phyloP scores from a whole-genome alignment of 495 filamentous ascomycete species.

The Opeltia flavorubescens region DNA sequence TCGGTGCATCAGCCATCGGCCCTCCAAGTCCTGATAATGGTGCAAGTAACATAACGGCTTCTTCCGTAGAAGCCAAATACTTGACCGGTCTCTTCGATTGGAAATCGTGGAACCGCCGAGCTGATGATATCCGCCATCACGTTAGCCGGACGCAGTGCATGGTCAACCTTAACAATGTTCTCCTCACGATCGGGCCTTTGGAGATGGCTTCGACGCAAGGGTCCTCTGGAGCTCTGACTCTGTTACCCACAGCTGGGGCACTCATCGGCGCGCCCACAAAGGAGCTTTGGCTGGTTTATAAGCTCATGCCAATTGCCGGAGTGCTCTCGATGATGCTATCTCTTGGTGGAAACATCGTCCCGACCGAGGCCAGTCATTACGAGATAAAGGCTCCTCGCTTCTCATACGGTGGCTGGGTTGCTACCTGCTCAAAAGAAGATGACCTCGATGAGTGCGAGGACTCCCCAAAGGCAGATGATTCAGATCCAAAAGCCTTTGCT shows the following conservation, averaged over 20 bases:
- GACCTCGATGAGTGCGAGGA: not conserved
- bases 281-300: conserved; percentile 15
- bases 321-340: conserved; percentile 10
- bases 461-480: not conserved
- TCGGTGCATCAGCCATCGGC: no score
- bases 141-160: conserved; percentile 2
- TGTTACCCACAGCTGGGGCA: conserved; percentile 14
- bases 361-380: conserved; percentile 7
- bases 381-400: conserved; percentile 1
- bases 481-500: conserved; percentile 3
- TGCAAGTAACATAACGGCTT: no score
- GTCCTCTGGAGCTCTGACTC: conserved; percentile 7
- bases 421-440: not conserved
- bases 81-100: not conserved
- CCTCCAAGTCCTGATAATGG: no score
- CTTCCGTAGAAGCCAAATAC: conserved; percentile 1
- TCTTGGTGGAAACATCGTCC: conserved; percentile 12
- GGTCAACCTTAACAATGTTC: conserved; percentile 7
- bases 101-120: not conserved
- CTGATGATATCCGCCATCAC: not conserved
- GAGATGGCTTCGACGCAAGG: conserved; percentile 3
- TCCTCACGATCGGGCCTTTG: conserved; percentile 4
- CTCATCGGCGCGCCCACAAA: conserved; percentile 12
- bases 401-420: conserved; percentile 8
- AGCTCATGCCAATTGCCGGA: conserved; percentile 13